These are phyloP conservation scores for Tolypocladium sp. DNA, from an alignment of 2,329 filamentous ascomycete genomes.

Conservation along the genomic window DNA sequence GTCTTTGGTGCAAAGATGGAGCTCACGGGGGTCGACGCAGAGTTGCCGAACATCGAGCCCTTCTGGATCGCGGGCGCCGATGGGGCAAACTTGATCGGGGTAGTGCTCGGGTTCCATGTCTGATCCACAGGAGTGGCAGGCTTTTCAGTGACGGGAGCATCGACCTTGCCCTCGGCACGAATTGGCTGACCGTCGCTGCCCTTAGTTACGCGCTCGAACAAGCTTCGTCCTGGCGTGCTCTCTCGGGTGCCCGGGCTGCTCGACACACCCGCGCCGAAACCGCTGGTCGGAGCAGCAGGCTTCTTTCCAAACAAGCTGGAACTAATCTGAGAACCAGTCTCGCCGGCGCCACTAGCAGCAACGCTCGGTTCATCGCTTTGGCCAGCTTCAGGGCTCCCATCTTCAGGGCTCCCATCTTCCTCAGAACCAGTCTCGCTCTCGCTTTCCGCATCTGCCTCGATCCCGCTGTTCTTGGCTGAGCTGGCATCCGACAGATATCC, in stretches of 20 bases:
- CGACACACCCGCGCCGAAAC: conserved; percentile 15
- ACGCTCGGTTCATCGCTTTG: conserved; percentile 34
- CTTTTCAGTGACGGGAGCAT: conserved; percentile 12
- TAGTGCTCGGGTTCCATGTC: conserved; percentile 35
- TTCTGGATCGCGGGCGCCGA: conserved; percentile 17
- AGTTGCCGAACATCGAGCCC: conserved; percentile 21
- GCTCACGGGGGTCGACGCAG: conserved; percentile 17
- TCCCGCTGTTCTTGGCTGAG: conserved; percentile 43
- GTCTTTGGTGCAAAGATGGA: conserved; percentile 28
- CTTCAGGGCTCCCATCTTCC: conserved; percentile 31
- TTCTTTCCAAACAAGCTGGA: conserved; percentile 18
- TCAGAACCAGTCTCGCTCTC: conserved; percentile 37
- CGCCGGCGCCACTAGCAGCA: conserved; percentile 29
- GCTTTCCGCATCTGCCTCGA: conserved; percentile 36
- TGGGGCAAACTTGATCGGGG: conserved; percentile 46
- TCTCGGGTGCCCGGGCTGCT: conserved; percentile 33
- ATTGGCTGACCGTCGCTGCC: conserved; percentile 40
- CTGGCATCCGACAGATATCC: conserved; percentile 49
- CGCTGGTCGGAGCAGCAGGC: conserved; percentile 15
- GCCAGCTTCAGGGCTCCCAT: conserved; percentile 28
- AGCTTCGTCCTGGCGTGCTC: conserved; percentile 36
- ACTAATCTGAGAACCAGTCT: conserved; percentile 25
- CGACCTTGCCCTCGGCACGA: conserved; percentile 22
- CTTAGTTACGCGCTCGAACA: conserved; percentile 47
- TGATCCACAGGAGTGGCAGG: conserved; percentile 23